Evolutionary conservation across 305 asterid genomes (phyloP).

Genomic region (Nicotiana rustica): DNA sequence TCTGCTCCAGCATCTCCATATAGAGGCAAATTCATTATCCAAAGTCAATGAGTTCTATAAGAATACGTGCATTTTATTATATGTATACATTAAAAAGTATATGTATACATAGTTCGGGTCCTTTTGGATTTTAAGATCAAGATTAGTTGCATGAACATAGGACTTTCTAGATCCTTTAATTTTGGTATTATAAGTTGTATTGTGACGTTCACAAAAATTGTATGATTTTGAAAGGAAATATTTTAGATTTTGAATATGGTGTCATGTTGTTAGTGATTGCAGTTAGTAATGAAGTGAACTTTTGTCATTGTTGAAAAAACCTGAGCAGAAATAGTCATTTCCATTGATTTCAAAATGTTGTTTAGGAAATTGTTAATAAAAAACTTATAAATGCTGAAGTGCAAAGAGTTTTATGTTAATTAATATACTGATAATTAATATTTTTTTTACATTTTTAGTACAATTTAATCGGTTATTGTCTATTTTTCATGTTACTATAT

Average conservation of each 20-base stretch:
- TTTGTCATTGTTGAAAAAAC: not conserved
- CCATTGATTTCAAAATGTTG: not conserved
- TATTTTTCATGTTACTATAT: too few species aligned
- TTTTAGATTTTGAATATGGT: not conserved
- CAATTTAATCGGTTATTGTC: too few species aligned
- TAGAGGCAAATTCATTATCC: not conserved
- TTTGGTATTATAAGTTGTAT: not conserved
- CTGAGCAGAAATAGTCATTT: not conserved
- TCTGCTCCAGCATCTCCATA: conserved; percentile 51
- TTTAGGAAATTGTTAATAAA: not conserved
- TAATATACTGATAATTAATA: not conserved
- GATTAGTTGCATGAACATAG: not conserved
- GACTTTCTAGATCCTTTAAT: not conserved
- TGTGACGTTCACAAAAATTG: not conserved
- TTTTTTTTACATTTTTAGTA: not conserved
- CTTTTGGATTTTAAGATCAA: not conserved
- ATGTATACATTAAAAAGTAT: not conserved
- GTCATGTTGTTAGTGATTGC: not conserved
- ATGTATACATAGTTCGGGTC: not conserved
- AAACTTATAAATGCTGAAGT: not conserved
- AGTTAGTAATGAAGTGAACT: not conserved
- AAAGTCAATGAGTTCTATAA: conserved; percentile 38
- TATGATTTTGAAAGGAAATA: conserved; percentile 18
- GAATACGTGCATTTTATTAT: not conserved
- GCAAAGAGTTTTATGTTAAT: not conserved